Conservation (phyloP, 495 filamentous ascomycete species). For the Penicillium cataractarum region DNA sequence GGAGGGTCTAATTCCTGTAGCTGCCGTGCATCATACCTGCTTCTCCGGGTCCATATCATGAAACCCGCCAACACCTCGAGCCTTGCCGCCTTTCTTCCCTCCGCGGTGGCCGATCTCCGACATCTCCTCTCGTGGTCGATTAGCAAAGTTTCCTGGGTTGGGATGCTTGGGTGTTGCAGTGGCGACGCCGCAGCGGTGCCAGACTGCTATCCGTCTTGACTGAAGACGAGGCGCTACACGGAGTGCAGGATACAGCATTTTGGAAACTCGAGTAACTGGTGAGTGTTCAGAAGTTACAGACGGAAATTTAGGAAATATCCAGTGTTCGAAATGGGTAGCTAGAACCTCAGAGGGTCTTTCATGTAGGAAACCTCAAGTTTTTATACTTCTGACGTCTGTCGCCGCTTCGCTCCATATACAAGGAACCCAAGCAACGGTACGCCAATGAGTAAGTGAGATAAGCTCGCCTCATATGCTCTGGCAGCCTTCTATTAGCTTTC, state of each 20-base stretch:
- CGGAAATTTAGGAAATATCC: not conserved
- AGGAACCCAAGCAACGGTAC: not conserved
- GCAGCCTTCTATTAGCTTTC: not conserved
- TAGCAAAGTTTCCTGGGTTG: conserved; percentile 68
- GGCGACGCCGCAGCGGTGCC: conserved; percentile 15
- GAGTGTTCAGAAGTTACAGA: not conserved
- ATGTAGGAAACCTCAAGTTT: not conserved
- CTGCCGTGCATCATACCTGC: conserved; percentile 50
- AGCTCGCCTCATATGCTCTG: not conserved
- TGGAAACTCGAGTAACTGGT: not conserved
- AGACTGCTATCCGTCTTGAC: conserved; percentile 7
- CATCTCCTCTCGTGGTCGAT: conserved; percentile 62
- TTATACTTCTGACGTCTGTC: not conserved
- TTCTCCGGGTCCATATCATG: conserved; percentile 47
- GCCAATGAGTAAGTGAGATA: not conserved
- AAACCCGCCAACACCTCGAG: conserved; percentile 30
- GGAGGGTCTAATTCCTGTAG: not conserved
- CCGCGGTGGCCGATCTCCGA: conserved; percentile 55
- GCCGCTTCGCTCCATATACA: conserved; percentile 4
- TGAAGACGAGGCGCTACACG: conserved; percentile 7
- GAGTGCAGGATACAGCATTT: conserved; percentile 13
- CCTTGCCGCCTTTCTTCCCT: conserved; percentile 45
- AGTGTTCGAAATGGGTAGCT: not conserved
- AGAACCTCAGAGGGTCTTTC: not conserved
- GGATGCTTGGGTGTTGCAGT: conserved; percentile 36